A percentile compares a stretch with the other conserved stretches of the same genome.
Evolutionary conservation across 495 filamentous ascomycete species (phyloP).

Genomic region (Mytilinidion resinicola): DNA sequence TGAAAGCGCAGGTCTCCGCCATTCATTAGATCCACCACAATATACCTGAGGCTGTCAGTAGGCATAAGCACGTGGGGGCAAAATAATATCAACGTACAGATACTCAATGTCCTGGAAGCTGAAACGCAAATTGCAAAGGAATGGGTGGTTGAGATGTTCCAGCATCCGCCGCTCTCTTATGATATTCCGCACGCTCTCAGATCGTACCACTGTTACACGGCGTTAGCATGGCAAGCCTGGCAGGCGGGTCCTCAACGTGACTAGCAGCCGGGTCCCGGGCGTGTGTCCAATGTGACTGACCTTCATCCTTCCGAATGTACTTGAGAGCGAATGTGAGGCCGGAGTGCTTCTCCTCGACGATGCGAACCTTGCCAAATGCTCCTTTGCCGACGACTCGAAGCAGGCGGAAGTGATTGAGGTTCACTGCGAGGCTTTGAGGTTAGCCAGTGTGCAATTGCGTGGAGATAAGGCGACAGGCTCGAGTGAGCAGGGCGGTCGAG

Average conservation of each 20-base stretch:
- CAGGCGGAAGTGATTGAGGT: constrained; percentile 94
- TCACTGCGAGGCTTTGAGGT: constrained; percentile 50
- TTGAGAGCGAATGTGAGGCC: constrained; percentile 91
- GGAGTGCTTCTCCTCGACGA: constrained; percentile 96
- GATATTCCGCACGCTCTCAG: constrained; percentile 95
- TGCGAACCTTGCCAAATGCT: constrained; percentile 96
- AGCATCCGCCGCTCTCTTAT: constrained; percentile 96
- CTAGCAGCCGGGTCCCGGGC: not conserved
- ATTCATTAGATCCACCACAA: constrained; percentile 98
- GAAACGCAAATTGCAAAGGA: constrained; percentile 97
- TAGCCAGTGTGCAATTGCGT: too few relatives aligned
- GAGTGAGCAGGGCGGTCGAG: too few relatives aligned
- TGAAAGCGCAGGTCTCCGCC: constrained; percentile 96
- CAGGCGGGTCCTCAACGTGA: not conserved
- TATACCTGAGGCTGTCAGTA: constrained; percentile 57
- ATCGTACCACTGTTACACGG: constrained; percentile 70
- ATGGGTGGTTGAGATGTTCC: constrained; percentile 93
- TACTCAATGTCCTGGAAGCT: constrained; percentile 99
- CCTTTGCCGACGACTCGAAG: constrained; percentile 94
- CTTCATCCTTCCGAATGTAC: constrained; percentile 99
- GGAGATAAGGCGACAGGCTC: too few relatives aligned
- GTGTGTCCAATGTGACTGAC: constrained; percentile 43
- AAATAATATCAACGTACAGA: constrained; percentile 59
- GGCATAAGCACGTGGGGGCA: not conserved
- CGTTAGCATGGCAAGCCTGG: constrained; percentile 20